Evolutionary conservation across 2,329 filamentous ascomycete genomes (phyloP), one percentile per base, ranked within the genome.

Genomic region (Plectosphaerella sp.): DNA sequence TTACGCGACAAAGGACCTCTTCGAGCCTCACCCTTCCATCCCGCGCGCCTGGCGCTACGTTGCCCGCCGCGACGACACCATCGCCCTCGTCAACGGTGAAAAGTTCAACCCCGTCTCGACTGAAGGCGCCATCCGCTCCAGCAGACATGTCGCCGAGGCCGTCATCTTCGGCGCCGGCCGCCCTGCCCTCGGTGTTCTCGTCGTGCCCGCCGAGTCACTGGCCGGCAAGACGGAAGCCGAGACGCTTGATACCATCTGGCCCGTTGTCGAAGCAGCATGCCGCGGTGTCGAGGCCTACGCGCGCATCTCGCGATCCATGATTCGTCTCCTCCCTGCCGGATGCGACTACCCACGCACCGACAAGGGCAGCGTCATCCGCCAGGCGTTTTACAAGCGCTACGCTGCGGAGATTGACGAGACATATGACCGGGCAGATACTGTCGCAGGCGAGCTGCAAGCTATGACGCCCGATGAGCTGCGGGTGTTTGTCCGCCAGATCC

Each of bases 41-140:
- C 52, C 65, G 1, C 67, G 78, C 50, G 80, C 82, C 0, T 88
- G 84, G 83, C 74, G 75, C 35, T 87, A 87, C 59, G 75, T 84
- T 50, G 82, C 79, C 1, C 71, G 85, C 39, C 75, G 77, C 1
- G 86, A 88, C 57, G 76, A 80, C 3, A 83, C 83, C 49, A 73
- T 88, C 36, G 80, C 79, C 0, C 71, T 88, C 4, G 69, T 80
- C 10, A 88, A 83, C 7, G 84, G 85, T 2, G 87, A 87, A 69
- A 88, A 88, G 58, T 86, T 88, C 54, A 83, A 87, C 57, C 84
- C 84, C 1, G 76, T 78, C 2, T 78, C 80, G 0, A 62, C 87
- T 3, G 85, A 88, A 62, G 77, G 74, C 2, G 72, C 71, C 1
- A 74, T 87, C 5, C 64, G 73, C 1, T 74, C 73, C 0, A 62